phyloP scores from a whole-genome alignment of 148 eudicot genomes.

The Tetragonia tetragonoides region DNA sequence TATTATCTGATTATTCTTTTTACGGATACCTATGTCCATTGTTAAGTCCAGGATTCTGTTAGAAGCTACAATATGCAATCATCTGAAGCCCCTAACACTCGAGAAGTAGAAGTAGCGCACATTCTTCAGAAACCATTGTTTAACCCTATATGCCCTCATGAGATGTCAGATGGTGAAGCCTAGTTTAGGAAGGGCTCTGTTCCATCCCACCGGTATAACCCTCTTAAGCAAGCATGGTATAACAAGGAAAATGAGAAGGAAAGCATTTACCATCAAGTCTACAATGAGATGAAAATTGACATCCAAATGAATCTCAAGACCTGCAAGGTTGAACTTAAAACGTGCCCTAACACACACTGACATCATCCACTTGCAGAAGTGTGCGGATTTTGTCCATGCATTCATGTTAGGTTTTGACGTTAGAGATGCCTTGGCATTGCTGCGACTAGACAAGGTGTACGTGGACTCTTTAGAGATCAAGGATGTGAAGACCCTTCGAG shows the following conservation, averaged over 20 bases:
- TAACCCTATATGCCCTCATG: not conserved
- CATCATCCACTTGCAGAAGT: not conserved
- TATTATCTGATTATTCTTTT: too few relatives aligned
- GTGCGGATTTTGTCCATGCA: not conserved
- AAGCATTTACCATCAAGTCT: not conserved
- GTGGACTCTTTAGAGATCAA: conserved; percentile 3
- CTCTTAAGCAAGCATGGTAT: conserved; percentile 1
- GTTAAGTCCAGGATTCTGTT: too few relatives aligned
- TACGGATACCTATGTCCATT: too few relatives aligned
- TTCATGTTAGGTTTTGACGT: not conserved
- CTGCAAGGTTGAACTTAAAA: not conserved
- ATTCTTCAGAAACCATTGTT: not conserved
- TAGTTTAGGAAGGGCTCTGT: not conserved
- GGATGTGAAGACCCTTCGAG: not conserved
- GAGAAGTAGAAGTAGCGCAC: not conserved
- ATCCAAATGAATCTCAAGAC: conserved; percentile 11
- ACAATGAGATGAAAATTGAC: not conserved
- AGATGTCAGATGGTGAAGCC: not conserved
- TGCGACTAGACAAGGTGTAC: not conserved
- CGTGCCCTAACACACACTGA: not conserved
- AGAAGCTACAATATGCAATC: not conserved
- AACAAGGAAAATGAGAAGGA: not conserved
- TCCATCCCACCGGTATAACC: not conserved
- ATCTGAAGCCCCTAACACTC: not conserved
- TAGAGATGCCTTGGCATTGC: not conserved